These are phyloP conservation scores for Monilinia fructicola DNA, from an alignment of 2,329 filamentous ascomycete genomes.

Conservation along the genomic window DNA sequence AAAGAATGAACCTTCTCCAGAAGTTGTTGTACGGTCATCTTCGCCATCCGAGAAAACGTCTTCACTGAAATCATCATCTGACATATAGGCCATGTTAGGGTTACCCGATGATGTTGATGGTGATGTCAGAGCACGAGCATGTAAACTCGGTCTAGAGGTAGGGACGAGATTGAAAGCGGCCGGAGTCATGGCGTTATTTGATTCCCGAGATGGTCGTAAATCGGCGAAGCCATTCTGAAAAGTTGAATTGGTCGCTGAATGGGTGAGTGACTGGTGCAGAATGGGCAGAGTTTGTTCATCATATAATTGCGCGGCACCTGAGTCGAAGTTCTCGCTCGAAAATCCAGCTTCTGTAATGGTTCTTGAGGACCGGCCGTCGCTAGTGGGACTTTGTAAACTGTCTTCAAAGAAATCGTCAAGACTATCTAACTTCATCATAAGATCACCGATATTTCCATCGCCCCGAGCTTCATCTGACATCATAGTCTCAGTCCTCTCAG, in stretches of 20 bases:
- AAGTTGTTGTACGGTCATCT: constrained; percentile 45
- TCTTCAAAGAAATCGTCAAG: constrained; percentile 83
- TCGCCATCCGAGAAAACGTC: constrained; percentile 80
- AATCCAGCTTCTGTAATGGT: constrained; percentile 66
- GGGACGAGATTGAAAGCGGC: constrained; percentile 54
- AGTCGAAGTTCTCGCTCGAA: constrained; percentile 65
- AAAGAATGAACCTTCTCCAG: constrained; percentile 49
- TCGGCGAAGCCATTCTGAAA: constrained; percentile 91
- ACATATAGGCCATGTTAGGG: constrained; percentile 60
- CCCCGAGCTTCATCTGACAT: constrained; percentile 71
- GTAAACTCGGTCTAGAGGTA: constrained; percentile 64
- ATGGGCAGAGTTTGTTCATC: constrained; percentile 92
- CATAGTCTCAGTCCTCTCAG: constrained; percentile 78
- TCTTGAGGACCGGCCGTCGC: constrained; percentile 60
- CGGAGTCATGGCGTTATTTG: constrained; percentile 63
- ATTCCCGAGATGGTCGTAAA: constrained; percentile 59
- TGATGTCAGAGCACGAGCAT: constrained; percentile 81
- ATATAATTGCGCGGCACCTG: constrained; percentile 73
- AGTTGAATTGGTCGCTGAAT: constrained; percentile 68
- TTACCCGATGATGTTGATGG: constrained; percentile 63
- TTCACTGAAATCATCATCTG: constrained; percentile 73
- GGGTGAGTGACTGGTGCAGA: constrained; percentile 72
- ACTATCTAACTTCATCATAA: constrained; percentile 77
- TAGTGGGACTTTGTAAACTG: constrained; percentile 53
- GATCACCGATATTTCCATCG: constrained; percentile 75